Percentiles rank a stretch among this genome's conserved stretches.
phyloP scores from a whole-genome alignment of 73 alveolate species.

The Tetrahymena elliotti region DNA sequence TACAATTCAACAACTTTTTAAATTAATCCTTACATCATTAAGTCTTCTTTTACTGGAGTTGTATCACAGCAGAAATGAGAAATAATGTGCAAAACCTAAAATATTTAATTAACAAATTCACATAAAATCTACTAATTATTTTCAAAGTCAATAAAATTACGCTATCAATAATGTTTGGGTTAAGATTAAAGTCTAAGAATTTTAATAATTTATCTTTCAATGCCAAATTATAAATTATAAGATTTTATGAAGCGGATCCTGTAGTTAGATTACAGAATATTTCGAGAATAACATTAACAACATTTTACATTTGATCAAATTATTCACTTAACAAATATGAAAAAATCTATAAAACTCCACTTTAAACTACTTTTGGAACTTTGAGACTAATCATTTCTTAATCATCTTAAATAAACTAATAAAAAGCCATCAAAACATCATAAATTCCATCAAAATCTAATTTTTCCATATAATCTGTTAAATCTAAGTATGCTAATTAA shows the following conservation, averaged over 20 bases:
- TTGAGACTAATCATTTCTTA: background rate
- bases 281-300: background rate
- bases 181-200: background rate
- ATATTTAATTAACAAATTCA: background rate
- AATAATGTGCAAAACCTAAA: background rate
- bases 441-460: background rate
- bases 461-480: background rate
- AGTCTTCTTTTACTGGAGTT: background rate
- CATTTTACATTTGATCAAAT: background rate
- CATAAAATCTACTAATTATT: background rate
- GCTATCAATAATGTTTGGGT: background rate
- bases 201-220: background rate
- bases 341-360: background rate
- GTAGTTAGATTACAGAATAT: background rate
- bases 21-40: background rate
- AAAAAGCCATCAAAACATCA: background rate
- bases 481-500: background rate
- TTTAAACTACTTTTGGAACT: background rate
- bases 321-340: background rate
- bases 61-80: background rate
- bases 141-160: background rate
- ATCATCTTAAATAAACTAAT: background rate
- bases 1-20: background rate
- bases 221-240: background rate
- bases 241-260: background rate